A percentile compares a stretch with the other conserved stretches of the same genome.
Conservation (phyloP, 768 basidiomycete species). For the Kwoniella pini region DNA sequence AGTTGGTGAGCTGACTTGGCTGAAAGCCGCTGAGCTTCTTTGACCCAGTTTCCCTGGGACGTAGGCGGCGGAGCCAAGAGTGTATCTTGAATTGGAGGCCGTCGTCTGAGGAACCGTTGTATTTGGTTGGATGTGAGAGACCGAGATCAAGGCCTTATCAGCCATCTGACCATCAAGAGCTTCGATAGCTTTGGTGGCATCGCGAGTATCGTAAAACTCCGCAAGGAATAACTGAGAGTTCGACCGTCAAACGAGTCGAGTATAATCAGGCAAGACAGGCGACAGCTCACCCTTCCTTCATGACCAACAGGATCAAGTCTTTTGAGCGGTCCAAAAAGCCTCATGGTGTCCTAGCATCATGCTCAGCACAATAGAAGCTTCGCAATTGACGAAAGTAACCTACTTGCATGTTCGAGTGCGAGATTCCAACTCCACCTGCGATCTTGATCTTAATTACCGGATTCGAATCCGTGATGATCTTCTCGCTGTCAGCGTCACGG, state of each 20-base stretch:
- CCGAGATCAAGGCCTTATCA: constrained; percentile 10
- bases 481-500: constrained; percentile 7
- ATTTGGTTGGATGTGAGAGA: constrained; percentile 8
- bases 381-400: neutral
- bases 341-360: constrained; percentile 1
- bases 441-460: constrained; percentile 29
- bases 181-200: constrained; percentile 28
- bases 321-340: constrained; percentile 26
- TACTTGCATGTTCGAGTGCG: constrained; percentile 23
- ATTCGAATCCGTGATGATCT: constrained; percentile 28
- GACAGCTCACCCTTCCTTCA: constrained; percentile 28
- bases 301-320: constrained; percentile 23
- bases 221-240: constrained; percentile 30
- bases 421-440: constrained; percentile 13
- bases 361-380: constrained; percentile 1
- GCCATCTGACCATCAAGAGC: constrained; percentile 21
- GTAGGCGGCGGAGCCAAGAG: constrained; percentile 23
- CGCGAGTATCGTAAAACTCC: constrained; percentile 41
- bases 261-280: no score
- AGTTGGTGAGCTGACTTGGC: neutral
- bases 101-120: neutral
- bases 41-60: neutral
- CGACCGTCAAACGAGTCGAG: neutral
- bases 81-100: constrained; percentile 6
- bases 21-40: neutral